Base-by-base conservation (phyloP, 169 alveolate genomes). In the Amoebophrya sp. region DNA sequence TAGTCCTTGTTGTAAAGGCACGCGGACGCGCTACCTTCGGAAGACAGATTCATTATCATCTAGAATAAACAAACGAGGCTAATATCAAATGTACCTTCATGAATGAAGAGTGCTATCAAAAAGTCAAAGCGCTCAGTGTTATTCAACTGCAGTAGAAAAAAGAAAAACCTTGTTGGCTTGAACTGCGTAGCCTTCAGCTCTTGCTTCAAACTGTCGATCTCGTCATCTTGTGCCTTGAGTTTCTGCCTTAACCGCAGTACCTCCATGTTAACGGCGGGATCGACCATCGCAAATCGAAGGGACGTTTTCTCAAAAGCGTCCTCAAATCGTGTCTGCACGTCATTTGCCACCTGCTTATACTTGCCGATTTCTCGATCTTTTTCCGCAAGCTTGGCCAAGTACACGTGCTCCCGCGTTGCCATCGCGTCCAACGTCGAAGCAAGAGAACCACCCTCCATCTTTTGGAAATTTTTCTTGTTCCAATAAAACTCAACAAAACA, bases 231-330 rank as follows among this genome's bases (percentile, higher is more conserved):
- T 29, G 83, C 2, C 33, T 18, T 1, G 2, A 65, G 18, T 65
- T 65, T 65, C 26, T 65, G 83, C 83, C 83, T 29, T 26, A 65
- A 36, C 83, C 83, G 83, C 83, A 65, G 83, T 10, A n/a, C n/a
- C 83, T 65, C 83, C 83, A 65, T 65, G 83, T 65, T 65, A 29
- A 65, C 83, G 33, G 83, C 33, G 10, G 83, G 83, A 36, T 65
- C 83, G 39, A 65, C 83, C 83, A 65, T 65, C 2, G 83, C 83
- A 36, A 65, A 65, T 36, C 83, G 83, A 29, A 65, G 33, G 2
- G 36, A 12, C 2, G 83, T 65, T 65, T 65, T 65, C 83, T 65
- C 83, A 18, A 65, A 65, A 6, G 2, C 26, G 83, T 65, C 83
- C 83, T 65, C 83, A 18, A 65, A 65, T 6, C 83, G 83, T 6